These are phyloP conservation scores for Candida coquimbonensis DNA, from an alignment of 805 yeast species.

Conservation along the genomic window DNA sequence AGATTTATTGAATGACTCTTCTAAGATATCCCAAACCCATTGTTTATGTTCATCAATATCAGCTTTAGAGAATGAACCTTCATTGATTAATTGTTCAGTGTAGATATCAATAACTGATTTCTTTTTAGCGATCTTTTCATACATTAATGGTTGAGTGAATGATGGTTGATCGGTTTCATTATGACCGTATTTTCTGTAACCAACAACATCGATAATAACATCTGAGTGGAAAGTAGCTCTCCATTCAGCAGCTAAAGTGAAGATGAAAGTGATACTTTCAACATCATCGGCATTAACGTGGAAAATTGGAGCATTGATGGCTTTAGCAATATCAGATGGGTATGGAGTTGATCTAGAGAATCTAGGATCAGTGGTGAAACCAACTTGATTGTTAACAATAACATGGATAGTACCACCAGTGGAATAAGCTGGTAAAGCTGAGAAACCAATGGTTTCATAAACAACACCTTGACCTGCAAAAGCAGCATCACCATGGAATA, in stretches of 20 bases:
- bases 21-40: slow-evolving; percentile 95
- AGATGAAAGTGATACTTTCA: slow-evolving; percentile 85
- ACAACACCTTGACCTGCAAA: slow-evolving; percentile 99
- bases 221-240: slow-evolving; percentile 95
- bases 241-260: slow-evolving; percentile 98
- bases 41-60: slow-evolving; percentile 94
- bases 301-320: slow-evolving; percentile 97
- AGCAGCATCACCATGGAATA: slow-evolving; percentile 99
- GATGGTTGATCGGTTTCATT: slow-evolving; percentile 99
- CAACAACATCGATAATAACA: slow-evolving; percentile 93
- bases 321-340: slow-evolving; percentile 95
- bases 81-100: slow-evolving; percentile 68
- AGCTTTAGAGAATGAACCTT: slow-evolving; percentile 82
- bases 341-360: slow-evolving; percentile 96
- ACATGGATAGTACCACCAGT: slow-evolving; percentile 98
- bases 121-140: slow-evolving; percentile 83
- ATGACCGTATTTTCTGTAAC: slow-evolving; percentile 98
- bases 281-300: slow-evolving; percentile 98
- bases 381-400: slow-evolving; percentile 96
- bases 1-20: slow-evolving; percentile 81
- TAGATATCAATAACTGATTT: slow-evolving; percentile 83
- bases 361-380: slow-evolving; percentile 98
- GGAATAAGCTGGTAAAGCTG: slow-evolving; percentile 86
- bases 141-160: slow-evolving; percentile 98
- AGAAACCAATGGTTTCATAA: slow-evolving; percentile 95